Evolutionary conservation across 2,329 filamentous ascomycete genomes (phyloP).

Genomic region (Huntiella decipiens): DNA sequence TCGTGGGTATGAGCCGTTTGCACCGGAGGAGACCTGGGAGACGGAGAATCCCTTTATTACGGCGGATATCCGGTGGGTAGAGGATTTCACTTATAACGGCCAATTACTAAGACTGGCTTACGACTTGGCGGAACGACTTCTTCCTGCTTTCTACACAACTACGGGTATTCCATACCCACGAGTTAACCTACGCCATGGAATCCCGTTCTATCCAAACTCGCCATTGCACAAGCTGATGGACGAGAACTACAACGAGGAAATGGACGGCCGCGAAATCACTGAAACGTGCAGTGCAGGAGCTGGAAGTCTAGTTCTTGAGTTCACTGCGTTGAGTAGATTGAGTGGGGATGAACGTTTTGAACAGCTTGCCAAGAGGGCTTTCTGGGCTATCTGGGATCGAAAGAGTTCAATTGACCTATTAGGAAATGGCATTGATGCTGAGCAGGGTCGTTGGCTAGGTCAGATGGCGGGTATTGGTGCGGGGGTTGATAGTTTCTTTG

Average conservation of each 20-base stretch:
- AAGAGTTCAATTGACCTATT: conserved; percentile 74
- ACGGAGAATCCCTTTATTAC: conserved; percentile 27
- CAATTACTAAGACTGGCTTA: conserved; percentile 78
- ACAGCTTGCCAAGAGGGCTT: conserved; percentile 71
- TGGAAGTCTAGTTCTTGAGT: conserved; percentile 87
- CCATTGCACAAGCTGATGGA: conserved; percentile 43
- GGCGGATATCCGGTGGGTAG: conserved; percentile 48
- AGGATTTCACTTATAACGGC: conserved; percentile 67
- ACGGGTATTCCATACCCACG: conserved; percentile 89
- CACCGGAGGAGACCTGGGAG: conserved; percentile 12
- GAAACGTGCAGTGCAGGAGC: conserved; percentile 94
- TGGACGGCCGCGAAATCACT: conserved; percentile 48
- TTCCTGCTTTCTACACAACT: conserved; percentile 80
- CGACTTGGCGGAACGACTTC: conserved; percentile 63
- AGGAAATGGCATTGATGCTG: conserved; percentile 80
- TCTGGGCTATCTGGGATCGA: conserved; percentile 90
- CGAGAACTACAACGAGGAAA: conserved; percentile 10
- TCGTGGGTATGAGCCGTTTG: conserved; percentile 45
- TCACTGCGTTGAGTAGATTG: conserved; percentile 72
- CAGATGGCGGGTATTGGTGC: conserved; percentile 87
- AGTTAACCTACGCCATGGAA: conserved; percentile 77
- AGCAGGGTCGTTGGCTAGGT: conserved; percentile 75
- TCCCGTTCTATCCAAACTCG: conserved; percentile 81
- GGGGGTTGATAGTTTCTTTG: conserved; percentile 94
- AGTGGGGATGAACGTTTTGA: conserved; percentile 82